Conservation (phyloP, 2,329 filamentous ascomycete species). For the Talaromyces marneffei region DNA sequence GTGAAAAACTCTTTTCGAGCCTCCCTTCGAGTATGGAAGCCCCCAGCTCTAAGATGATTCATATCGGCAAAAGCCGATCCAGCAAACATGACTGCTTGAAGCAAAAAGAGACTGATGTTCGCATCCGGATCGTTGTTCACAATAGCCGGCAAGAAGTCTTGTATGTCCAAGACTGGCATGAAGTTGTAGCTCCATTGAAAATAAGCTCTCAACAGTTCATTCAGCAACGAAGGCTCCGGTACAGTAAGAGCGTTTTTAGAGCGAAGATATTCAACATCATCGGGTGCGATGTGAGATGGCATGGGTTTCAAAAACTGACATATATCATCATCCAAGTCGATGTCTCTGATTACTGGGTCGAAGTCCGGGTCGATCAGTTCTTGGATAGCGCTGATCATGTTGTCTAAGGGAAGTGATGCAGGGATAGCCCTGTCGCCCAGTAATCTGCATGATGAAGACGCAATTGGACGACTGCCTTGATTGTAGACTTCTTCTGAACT, state of each 20-base stretch:
- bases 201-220: conserved; percentile 70
- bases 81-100: conserved; percentile 90
- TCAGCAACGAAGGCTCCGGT: conserved; percentile 62
- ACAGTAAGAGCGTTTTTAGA: conserved; percentile 74
- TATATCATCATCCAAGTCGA: conserved; percentile 32
- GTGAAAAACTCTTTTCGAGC: conserved; percentile 79
- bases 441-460: conserved; percentile 9
- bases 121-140: conserved; percentile 60
- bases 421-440: conserved; percentile 26
- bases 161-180: conserved; percentile 71
- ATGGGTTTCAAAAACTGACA: conserved; percentile 69
- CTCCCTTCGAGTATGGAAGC: conserved; percentile 67
- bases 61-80: conserved; percentile 79
- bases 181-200: conserved; percentile 83
- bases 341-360: conserved; percentile 31
- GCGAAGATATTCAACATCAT: conserved; percentile 72
- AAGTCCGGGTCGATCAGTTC: conserved; percentile 36
- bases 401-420: conserved; percentile 28
- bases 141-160: conserved; percentile 49
- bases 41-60: conserved; percentile 63
- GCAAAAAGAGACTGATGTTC: conserved; percentile 72
- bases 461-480: not conserved
- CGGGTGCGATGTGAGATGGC: conserved; percentile 64
- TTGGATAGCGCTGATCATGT: conserved; percentile 35
- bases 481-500: not conserved